Evolutionary conservation across 1,284 basidiomycete genomes (phyloP), one percentile per base, ranked within the genome.

Genomic region (Puccinia triticina): DNA sequence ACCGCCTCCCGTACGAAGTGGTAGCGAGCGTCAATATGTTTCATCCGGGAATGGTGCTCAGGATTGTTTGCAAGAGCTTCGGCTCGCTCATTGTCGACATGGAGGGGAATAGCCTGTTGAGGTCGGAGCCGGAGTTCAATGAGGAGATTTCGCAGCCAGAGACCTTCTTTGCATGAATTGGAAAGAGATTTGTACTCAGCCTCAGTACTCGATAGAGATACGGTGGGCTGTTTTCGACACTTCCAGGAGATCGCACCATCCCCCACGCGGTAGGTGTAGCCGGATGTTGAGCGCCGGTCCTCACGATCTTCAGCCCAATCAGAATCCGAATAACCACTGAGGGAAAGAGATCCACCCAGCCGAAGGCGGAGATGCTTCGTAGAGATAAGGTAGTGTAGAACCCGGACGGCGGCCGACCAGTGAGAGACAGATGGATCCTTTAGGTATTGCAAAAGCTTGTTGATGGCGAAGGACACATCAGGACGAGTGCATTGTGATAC

Each of bases 131-230:
- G 26, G n/a, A 59, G 57, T 59, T 59, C 57, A 8, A 8, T 26
- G 7, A 64, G 32, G 59, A 64, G 5, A 21, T 64, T 5, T 1
- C 59, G 16, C 4, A 71, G 37, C 67, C 67, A 71, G 2, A 71
- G 14, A 1, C 23, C 40, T 34, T 71, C 67, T 21, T n/a, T 46
- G 37, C 43, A 46, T 37, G 29, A 32, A 34, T 71, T 40, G 16
- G 43, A 71, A 11, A 71, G 16, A 7, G 67, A 37, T 21, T 71
- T 71, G 18, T 71, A 71, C 48, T 71, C 67, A n/a, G 61, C 61
- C 32, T 66, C 37, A 3, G 61, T 34, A 66, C 32, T 66, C 5
- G 61, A 66, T 7, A 71, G 48, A 3, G 67, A 71, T 10, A 48
- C 40, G 7, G 67, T 71, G 11, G 37, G 10, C 23, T 71, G 40